Percentiles rank a stretch among this genome's conserved stretches.
Evolutionary conservation across 1,139 yeast species (phyloP).

Genomic region (Hyphopichia wangnamkhiaoensis): DNA sequence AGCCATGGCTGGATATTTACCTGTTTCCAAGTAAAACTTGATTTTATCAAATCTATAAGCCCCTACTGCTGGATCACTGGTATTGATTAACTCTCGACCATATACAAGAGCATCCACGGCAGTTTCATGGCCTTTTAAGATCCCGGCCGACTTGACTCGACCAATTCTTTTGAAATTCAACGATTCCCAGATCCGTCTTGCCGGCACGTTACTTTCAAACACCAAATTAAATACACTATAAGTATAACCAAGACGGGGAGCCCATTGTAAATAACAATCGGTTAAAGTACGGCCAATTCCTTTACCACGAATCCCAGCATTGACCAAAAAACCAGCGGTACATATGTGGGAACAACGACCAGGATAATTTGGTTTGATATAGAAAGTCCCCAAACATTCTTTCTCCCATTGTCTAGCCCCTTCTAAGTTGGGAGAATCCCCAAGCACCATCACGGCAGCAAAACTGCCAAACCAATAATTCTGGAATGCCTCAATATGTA

Average conservation of each 20-base stretch:
- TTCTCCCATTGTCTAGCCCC: conserved; percentile 81
- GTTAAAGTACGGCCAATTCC: conserved; percentile 87
- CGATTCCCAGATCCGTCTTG: conserved; percentile 77
- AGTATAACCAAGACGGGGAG: conserved; percentile 83
- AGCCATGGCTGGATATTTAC: conserved; percentile 81
- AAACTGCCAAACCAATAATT: conserved; percentile 86
- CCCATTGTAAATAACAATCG: conserved; percentile 87
- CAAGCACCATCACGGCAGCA: conserved; percentile 84
- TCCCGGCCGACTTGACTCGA: conserved; percentile 79
- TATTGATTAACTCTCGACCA: conserved; percentile 55
- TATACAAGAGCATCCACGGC: conserved; percentile 83
- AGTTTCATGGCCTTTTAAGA: conserved; percentile 76
- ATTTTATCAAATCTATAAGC: conserved; percentile 76
- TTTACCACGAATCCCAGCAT: conserved; percentile 89
- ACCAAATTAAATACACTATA: conserved; percentile 83
- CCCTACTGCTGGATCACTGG: conserved; percentile 51
- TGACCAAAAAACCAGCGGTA: conserved; percentile 84
- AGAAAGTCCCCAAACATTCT: conserved; percentile 84
- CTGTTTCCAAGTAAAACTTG: conserved; percentile 76
- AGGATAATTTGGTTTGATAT: conserved; percentile 84
- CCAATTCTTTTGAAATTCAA: conserved; percentile 79
- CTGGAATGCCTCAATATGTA: conserved; percentile 71
- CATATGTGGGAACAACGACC: conserved; percentile 94
- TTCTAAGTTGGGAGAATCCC: conserved; percentile 62
- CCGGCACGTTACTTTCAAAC: conserved; percentile 84